Evolutionary conservation across 129 eudicot species (phyloP).

Genomic region (Centaurea solstitialis): DNA sequence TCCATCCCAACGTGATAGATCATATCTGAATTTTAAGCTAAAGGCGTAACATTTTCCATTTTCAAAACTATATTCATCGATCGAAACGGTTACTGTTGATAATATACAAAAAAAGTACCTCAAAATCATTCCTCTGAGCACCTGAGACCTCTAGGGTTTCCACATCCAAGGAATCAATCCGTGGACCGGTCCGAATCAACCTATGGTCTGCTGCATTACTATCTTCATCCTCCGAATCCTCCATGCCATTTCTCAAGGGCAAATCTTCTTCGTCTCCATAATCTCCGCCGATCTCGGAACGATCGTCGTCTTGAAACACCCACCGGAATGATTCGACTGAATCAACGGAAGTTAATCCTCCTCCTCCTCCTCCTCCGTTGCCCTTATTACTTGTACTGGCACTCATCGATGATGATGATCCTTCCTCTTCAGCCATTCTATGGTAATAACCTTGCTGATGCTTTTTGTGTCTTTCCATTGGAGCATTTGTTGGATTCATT

Average conservation of each 20-base stretch:
- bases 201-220: constrained; percentile 28
- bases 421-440: constrained; percentile 43
- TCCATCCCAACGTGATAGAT: neutral
- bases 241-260: constrained; percentile 33
- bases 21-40: neutral
- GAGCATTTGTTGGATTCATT: neutral
- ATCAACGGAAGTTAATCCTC: constrained; percentile 43
- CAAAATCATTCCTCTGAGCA: constrained; percentile 33
- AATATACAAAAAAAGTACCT: constrained; percentile 21
- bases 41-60: neutral
- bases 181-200: constrained; percentile 38
- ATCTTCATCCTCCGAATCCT: constrained; percentile 70
- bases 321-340: constrained; percentile 58
- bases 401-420: constrained; percentile 35
- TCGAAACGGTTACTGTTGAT: neutral
- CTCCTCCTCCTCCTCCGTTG: constrained; percentile 40
- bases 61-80: neutral
- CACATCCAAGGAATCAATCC: constrained; percentile 35
- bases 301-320: constrained; percentile 63
- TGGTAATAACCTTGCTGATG: neutral
- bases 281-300: constrained; percentile 39
- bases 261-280: constrained; percentile 34
- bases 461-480: neutral
- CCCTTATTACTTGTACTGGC: constrained; percentile 16
- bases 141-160: constrained; percentile 48